These are phyloP conservation scores for Salix brachista DNA, from an alignment of 345 rosid species.

Conservation along the genomic window DNA sequence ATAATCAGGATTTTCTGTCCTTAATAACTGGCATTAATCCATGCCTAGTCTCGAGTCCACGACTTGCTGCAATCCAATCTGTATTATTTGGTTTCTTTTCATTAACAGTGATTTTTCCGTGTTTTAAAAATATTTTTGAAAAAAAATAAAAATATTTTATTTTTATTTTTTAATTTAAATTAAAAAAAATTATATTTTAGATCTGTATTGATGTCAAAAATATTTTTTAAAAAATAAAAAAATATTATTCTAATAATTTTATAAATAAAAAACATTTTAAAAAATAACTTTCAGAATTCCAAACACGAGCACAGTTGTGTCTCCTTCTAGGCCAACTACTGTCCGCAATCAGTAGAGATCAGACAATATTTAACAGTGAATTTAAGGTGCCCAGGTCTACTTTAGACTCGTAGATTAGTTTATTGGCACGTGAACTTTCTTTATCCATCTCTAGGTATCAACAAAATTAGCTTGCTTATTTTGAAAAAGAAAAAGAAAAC, in stretches of 20 bases:
- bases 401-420: not conserved
- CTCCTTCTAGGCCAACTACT: not conserved
- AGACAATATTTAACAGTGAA: not conserved
- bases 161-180: too few relatives aligned
- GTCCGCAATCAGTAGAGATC: not conserved
- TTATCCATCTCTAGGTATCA: too few relatives aligned
- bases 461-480: not conserved
- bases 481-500: too few relatives aligned
- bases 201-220: too few relatives aligned
- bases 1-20: not conserved
- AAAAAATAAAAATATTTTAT: too few relatives aligned
- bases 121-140: too few relatives aligned
- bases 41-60: not conserved
- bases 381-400: not conserved
- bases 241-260: too few relatives aligned
- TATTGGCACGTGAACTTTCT: not conserved
- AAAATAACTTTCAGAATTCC: too few relatives aligned
- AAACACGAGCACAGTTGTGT: not conserved
- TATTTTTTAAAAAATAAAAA: too few relatives aligned
- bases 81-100: not conserved
- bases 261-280: too few relatives aligned
- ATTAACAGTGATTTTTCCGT: not conserved
- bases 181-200: too few relatives aligned
- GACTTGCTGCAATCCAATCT: not conserved
- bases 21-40: not conserved